phyloP scores from a whole-genome alignment of 2,329 filamentous ascomycete species.

The Venturia asperata region DNA sequence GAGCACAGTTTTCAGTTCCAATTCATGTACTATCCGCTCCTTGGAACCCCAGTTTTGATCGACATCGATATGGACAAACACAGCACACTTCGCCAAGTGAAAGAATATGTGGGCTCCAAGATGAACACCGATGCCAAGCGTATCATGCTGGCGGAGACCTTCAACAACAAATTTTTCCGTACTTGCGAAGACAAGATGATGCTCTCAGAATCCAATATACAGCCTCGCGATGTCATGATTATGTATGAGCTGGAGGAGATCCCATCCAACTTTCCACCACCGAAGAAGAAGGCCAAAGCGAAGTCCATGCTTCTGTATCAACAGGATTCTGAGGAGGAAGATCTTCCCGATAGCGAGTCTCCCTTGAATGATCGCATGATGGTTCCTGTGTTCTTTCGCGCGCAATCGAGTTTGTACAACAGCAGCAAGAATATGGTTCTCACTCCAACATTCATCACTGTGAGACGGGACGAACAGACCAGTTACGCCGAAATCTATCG shows the following conservation, averaged over 20 bases:
- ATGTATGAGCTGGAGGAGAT: slow-evolving; percentile 71
- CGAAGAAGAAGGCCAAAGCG: slow-evolving; percentile 39
- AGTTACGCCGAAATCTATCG: slow-evolving; percentile 66
- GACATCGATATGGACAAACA: slow-evolving; percentile 76
- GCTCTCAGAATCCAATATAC: slow-evolving; percentile 65
- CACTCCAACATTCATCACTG: slow-evolving; percentile 62
- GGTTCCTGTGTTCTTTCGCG: slow-evolving; percentile 64
- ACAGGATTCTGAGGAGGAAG: slow-evolving; percentile 29
- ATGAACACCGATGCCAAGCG: slow-evolving; percentile 49
- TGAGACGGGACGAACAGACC: slow-evolving; percentile 65
- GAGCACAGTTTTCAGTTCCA: slow-evolving; percentile 72
- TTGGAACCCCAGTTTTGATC: slow-evolving; percentile 62
- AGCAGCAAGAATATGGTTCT: slow-evolving; percentile 31
- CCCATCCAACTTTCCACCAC: slow-evolving; percentile 70
- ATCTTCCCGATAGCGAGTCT: slow-evolving; percentile 50
- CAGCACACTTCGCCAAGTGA: slow-evolving; percentile 59
- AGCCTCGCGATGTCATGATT: slow-evolving; percentile 53
- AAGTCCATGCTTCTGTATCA: slow-evolving; percentile 47
- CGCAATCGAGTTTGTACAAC: slow-evolving; percentile 29
- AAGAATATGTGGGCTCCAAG: slow-evolving; percentile 53
- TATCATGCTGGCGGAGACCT: slow-evolving; percentile 77
- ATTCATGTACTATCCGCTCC: slow-evolving; percentile 70
- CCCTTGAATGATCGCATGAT: slow-evolving; percentile 58
- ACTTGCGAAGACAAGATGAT: slow-evolving; percentile 64
- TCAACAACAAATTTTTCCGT: slow-evolving; percentile 78